phyloP scores from a whole-genome alignment of 148 eudicot species.

The Vaccinium vitisidaea region DNA sequence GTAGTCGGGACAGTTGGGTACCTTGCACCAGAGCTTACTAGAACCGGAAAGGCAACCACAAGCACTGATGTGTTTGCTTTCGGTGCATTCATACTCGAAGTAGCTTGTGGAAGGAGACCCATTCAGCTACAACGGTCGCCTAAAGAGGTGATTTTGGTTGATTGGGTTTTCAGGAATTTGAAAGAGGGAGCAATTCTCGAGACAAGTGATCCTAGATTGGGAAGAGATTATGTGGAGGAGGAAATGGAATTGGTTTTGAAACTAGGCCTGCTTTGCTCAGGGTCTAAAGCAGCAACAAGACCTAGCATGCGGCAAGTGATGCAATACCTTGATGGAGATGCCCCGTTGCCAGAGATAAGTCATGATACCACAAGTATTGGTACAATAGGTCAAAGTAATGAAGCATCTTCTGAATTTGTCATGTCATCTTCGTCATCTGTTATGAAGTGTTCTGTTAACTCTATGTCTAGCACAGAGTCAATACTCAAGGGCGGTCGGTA shows the following conservation, averaged over 20 bases:
- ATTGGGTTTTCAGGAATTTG: conserved; percentile 35
- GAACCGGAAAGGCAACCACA: conserved; percentile 42
- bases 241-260: conserved; percentile 36
- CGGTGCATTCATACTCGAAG: conserved; percentile 39
- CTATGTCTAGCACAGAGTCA: background rate
- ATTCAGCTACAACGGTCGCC: conserved; percentile 14
- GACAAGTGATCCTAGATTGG: conserved; percentile 34
- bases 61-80: conserved; percentile 39
- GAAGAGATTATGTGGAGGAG: conserved; percentile 21
- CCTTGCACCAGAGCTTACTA: conserved; percentile 42
- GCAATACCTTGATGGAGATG: conserved; percentile 32
- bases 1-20: conserved; percentile 48
- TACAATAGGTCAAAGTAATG: background rate
- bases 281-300: conserved; percentile 30
- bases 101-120: conserved; percentile 44
- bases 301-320: conserved; percentile 45
- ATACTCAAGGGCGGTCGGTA: background rate
- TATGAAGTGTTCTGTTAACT: background rate
- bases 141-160: conserved; percentile 24
- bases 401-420: conserved; percentile 13
- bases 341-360: background rate
- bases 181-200: conserved; percentile 27
- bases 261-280: conserved; percentile 38
- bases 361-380: background rate
- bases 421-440: background rate